A percentile compares a stretch with the other conserved stretches of the same genome.
Evolutionary conservation across 192 early-diverging fungal species (phyloP).

Genomic region (Podila verticillata): DNA sequence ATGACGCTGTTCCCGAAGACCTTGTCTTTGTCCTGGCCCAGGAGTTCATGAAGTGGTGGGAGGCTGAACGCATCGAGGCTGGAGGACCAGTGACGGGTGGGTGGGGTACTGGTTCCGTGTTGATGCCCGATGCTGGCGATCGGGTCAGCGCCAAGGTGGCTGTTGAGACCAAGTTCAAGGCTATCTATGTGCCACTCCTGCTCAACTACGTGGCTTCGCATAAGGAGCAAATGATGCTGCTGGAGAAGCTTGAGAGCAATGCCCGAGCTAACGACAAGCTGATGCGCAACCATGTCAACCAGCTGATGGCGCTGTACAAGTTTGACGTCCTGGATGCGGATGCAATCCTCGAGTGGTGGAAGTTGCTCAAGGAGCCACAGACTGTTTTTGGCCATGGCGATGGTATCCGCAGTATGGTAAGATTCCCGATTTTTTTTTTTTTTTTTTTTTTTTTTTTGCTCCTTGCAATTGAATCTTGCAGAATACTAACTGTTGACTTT

Average conservation of each 20-base stretch:
- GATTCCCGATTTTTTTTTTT: background rate
- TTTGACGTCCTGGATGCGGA: slow-evolving; percentile 48
- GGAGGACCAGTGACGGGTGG: slow-evolving; percentile 37
- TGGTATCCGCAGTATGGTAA: slow-evolving; percentile 47
- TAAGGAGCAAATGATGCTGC: slow-evolving; percentile 27
- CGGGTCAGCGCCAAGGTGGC: slow-evolving; percentile 29
- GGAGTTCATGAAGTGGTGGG: slow-evolving; percentile 51
- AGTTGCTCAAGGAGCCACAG: slow-evolving; percentile 31
- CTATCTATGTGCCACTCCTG: slow-evolving; percentile 32
- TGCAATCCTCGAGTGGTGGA: slow-evolving; percentile 49
- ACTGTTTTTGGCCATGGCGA: slow-evolving; percentile 36
- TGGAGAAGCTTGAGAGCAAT: slow-evolving; percentile 35
- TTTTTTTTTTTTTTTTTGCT: slow-evolving; percentile 5
- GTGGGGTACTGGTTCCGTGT: slow-evolving; percentile 21
- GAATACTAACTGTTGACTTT: background rate
- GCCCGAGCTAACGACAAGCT: slow-evolving; percentile 18
- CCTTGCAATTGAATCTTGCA: background rate
- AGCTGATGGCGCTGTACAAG: slow-evolving; percentile 43
- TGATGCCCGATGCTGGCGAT: slow-evolving; percentile 22
- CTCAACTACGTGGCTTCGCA: slow-evolving; percentile 41
- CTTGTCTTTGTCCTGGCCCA: slow-evolving; percentile 30
- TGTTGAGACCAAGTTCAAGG: slow-evolving; percentile 40
- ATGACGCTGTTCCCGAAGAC: slow-evolving; percentile 27
- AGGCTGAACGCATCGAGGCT: slow-evolving; percentile 29
- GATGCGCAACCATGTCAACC: slow-evolving; percentile 30